Evolutionary conservation across 2,329 filamentous ascomycete genomes (phyloP), one percentile per base, ranked within the genome.

Genomic region (Coniochaeta sp.): DNA sequence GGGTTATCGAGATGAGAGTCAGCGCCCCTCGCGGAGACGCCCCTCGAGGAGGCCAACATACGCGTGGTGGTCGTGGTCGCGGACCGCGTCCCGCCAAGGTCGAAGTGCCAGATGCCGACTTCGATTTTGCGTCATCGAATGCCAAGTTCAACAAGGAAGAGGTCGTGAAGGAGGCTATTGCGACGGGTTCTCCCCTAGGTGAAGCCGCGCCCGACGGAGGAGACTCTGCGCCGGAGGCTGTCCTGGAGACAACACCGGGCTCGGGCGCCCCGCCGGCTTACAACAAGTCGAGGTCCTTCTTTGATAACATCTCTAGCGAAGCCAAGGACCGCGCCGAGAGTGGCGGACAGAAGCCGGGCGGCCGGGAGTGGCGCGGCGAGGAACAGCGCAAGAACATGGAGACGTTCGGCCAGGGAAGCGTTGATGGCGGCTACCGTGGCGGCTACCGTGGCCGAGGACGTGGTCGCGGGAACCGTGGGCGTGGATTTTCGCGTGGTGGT

Each of bases 261-360:
- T 61, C 65, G 14, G 69, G 74, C 14, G 80, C 79, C 7, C 76
- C 79, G 38, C 72, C 75, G 33, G 82, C 85, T 0, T 99, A 99
- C 77, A 93, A 97, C 79, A 96, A 92, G 76, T 82, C 87, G 6
- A 86, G 79, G 3, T 96, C 91, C 1, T 99, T 99, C 81, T 99
- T 99, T 71, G 95, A 99, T 76, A 97, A 99, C 74, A 97, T 99
- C 65, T 96, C 91, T 0, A 96, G 91, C 66, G 95, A 99, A 72
- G 84, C 90, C 63, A 96, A 90, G 73, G 95, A 99, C 65, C 86
- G 95, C 50, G 87, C 90, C 58, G 90, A 93, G 63, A 87, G 87
- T 43, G 80, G 79, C 47, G 82, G 82, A 5, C 82, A 85, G 64
- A 85, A 86, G 71, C 81, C 86, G n/a, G 88, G 89, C 61, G 92